Base-by-base conservation (phyloP, 805 yeast genomes). In the Candida morakotiae region DNA sequence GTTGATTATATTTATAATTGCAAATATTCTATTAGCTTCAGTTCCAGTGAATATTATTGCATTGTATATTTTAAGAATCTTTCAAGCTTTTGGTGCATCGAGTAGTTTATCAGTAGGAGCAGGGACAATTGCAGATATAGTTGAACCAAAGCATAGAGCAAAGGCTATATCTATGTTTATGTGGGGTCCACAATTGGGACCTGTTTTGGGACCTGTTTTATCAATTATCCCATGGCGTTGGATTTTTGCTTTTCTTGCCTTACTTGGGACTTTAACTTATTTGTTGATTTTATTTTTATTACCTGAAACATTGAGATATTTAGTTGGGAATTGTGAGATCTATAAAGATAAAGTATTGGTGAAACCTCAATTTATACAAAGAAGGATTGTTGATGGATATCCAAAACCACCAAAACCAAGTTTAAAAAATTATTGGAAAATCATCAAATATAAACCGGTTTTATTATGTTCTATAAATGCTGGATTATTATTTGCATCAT, bases 401-500 rank as follows among this genome's bases (percentile, higher is more conserved):
- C 74, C 74, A 1, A 58, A 49, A 31, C 78, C 80, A 0, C 72
- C 75, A 3, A 69, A 61, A 43, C 74, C 77, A 19, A 58, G 64
- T 14, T 31, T 70, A 2, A 54, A 47, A 22, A 53, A 50, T 4
- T 72, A 66, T 40, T 58, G 60, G 52, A 50, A 47, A 5, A 51
- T 73, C 33, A 19, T 73, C 2, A 58, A 52, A 29, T 67, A 60
- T 35, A 51, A 52, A n/a, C 78, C 79, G 1, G 71, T 75, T 0
- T 35, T 67, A 1, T 38, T 75, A 5, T 64, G 73, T 33, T 69
- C 79, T 0, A 29, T 73, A 5, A 65, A 69, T 24, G 67, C 76
- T 3, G 77, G 75, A 1, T 46, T 76, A 4, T 45, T 75, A n/a
- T 76, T 77, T 55, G 74, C 80, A 3, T 60, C 73, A 14, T 77